Percentiles rank a stretch among this genome's conserved stretches.
phyloP scores from a whole-genome alignment of 257 asterid species.

The Galeopsis tetrahit region DNA sequence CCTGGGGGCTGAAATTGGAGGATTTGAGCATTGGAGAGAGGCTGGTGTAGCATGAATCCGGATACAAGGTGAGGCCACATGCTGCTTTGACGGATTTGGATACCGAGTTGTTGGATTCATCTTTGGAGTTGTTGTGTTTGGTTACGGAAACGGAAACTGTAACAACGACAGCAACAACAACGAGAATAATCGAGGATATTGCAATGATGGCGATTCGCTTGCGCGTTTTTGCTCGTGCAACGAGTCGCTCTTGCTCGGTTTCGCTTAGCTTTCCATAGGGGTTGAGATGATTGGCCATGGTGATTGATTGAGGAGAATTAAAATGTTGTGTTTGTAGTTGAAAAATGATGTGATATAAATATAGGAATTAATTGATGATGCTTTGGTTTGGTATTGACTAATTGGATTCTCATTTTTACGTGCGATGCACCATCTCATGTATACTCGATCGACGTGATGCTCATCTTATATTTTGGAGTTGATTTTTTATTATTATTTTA shows the following conservation, averaged over 20 bases:
- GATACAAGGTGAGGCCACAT: conserved; percentile 53
- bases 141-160: conserved; percentile 30
- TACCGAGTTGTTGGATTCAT: neutral
- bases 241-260: conserved; percentile 59
- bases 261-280: conserved; percentile 66
- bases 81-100: conserved; percentile 46
- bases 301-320: neutral
- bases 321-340: neutral
- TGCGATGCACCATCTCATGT: conserved; percentile 45
- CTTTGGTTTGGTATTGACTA: neutral
- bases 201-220: conserved; percentile 55
- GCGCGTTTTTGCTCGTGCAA: conserved; percentile 55
- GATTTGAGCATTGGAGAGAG: conserved; percentile 45
- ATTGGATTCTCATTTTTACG: conserved; percentile 39
- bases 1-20: conserved; percentile 48
- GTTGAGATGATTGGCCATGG: conserved; percentile 46
- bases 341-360: conserved; percentile 32
- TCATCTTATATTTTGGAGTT: conserved; percentile 33
- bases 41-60: conserved; percentile 60
- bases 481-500: neutral
- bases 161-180: conserved; percentile 41
- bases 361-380: neutral
- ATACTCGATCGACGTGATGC: conserved; percentile 29
- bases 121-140: conserved; percentile 30
- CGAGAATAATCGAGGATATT: conserved; percentile 59